These are phyloP conservation scores for Jamesozyma piceae DNA, from an alignment of 805 yeast species.

Conservation along the genomic window DNA sequence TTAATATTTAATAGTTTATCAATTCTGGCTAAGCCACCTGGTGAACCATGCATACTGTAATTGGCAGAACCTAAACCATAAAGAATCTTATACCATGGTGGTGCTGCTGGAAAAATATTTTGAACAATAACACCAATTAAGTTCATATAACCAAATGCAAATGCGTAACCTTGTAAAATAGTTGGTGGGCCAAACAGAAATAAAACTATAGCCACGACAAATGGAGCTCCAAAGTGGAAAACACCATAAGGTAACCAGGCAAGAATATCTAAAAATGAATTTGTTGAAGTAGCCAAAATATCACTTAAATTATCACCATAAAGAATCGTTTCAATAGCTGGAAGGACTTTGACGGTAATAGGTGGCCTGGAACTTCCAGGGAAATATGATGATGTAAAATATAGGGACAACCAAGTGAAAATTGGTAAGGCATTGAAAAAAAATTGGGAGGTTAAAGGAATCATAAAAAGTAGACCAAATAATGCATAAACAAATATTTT, in stretches of 20 bases:
- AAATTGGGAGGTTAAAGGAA: constrained; percentile 79
- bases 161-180: constrained; percentile 70
- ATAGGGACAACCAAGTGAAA: constrained; percentile 75
- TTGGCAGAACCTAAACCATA: constrained; percentile 86
- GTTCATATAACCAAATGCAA: constrained; percentile 94
- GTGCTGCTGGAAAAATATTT: constrained; percentile 83
- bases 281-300: constrained; percentile 66
- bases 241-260: constrained; percentile 96
- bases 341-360: constrained; percentile 79
- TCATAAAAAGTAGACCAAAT: constrained; percentile 39
- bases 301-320: constrained; percentile 87
- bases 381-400: constrained; percentile 66
- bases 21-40: constrained; percentile 89
- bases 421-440: constrained; percentile 77
- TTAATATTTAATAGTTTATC: constrained; percentile 71
- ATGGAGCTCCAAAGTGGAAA: constrained; percentile 83
- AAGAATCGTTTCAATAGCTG: constrained; percentile 83
- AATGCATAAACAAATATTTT: constrained; percentile 30
- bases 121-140: constrained; percentile 76
- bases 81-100: constrained; percentile 89
- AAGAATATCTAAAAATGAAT: constrained; percentile 58
- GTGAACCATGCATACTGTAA: constrained; percentile 85
- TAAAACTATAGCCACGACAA: constrained; percentile 66
- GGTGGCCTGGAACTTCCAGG: constrained; percentile 73
- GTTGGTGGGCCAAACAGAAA: constrained; percentile 91